phyloP scores from a whole-genome alignment of 1,139 yeast genomes.

The Lodderomyces orthopsilosis region DNA sequence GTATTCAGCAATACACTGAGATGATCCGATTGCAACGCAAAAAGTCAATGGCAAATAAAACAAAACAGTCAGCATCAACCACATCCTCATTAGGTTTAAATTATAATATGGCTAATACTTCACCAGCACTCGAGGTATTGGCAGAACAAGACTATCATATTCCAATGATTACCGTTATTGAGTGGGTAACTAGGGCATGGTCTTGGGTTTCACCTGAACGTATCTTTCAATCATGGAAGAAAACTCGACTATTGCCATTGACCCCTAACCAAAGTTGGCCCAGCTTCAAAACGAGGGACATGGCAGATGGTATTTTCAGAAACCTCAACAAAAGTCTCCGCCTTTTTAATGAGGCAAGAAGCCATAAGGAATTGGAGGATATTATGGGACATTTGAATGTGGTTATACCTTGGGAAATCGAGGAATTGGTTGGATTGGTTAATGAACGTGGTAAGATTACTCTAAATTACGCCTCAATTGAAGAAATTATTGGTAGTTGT shows the following conservation, averaged over 20 bases:
- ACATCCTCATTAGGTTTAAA: neutral
- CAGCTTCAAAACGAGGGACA: slow-evolving; percentile 13
- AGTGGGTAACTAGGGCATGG: slow-evolving; percentile 60
- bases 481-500: slow-evolving; percentile 62
- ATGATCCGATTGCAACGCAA: slow-evolving; percentile 42
- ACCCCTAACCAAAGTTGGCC: slow-evolving; percentile 12
- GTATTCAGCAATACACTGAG: slow-evolving; percentile 58
- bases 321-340: slow-evolving; percentile 9
- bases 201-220: slow-evolving; percentile 43
- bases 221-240: slow-evolving; percentile 54
- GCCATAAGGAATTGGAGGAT: slow-evolving; percentile 37
- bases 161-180: slow-evolving; percentile 54
- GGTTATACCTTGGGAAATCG: slow-evolving; percentile 57
- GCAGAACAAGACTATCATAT: slow-evolving; percentile 43
- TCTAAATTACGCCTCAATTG: slow-evolving; percentile 56
- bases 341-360: slow-evolving; percentile 22
- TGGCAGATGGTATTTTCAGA: slow-evolving; percentile 22
- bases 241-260: slow-evolving; percentile 25
- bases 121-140: slow-evolving; percentile 23
- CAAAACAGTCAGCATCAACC: neutral
- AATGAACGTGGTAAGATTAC: slow-evolving; percentile 58
- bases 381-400: slow-evolving; percentile 47
- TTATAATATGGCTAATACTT: slow-evolving; percentile 1
- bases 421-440: slow-evolving; percentile 53
- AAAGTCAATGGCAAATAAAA: slow-evolving; percentile 13